Percentiles rank a stretch among this genome's conserved stretches.
Evolutionary conservation across 192 early-diverging fungal species (phyloP).

Genomic region (Coemansia sp.): DNA sequence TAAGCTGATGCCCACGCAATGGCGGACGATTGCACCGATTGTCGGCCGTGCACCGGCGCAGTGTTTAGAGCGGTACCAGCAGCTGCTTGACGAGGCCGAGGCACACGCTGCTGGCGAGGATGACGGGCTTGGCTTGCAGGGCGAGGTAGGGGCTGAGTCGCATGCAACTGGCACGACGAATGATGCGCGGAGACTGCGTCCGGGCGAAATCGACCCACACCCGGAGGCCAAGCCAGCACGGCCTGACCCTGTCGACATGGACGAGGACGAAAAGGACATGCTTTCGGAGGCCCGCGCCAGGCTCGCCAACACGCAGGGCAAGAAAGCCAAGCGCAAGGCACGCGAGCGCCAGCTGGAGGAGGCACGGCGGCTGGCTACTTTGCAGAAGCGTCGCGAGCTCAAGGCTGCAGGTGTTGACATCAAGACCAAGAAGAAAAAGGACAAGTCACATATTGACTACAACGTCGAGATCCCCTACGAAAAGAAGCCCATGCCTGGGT

Average conservation of each 20-base stretch:
- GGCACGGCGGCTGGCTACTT: conserved; percentile 77
- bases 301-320: conserved; percentile 99
- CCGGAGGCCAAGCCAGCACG: conserved; percentile 96
- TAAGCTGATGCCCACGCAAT: conserved; percentile 99
- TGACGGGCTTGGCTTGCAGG: conserved; percentile 58
- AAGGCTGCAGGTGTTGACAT: conserved; percentile 96
- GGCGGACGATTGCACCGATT: conserved; percentile 98
- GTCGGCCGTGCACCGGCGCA: conserved; percentile 95
- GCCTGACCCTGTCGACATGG: conserved; percentile 99
- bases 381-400: conserved; percentile 95
- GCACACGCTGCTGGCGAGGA: conserved; percentile 65
- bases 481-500: conserved; percentile 81
- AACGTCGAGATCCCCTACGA: conserved; percentile 97
- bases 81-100: conserved; percentile 95
- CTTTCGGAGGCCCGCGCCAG: conserved; percentile 95
- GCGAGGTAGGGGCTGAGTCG: conserved; percentile 54
- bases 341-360: conserved; percentile 97
- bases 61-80: conserved; percentile 95
- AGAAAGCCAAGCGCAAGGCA: conserved; percentile 99
- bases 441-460: conserved; percentile 76
- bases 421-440: conserved; percentile 67
- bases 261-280: conserved; percentile 99
- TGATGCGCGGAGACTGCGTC: conserved; percentile 79
- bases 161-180: conserved; percentile 13
- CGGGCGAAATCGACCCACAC: conserved; percentile 97